These are phyloP conservation scores for Botryosphaeria dothidea DNA, from an alignment of 2,329 filamentous ascomycete species.

Conservation along the genomic window DNA sequence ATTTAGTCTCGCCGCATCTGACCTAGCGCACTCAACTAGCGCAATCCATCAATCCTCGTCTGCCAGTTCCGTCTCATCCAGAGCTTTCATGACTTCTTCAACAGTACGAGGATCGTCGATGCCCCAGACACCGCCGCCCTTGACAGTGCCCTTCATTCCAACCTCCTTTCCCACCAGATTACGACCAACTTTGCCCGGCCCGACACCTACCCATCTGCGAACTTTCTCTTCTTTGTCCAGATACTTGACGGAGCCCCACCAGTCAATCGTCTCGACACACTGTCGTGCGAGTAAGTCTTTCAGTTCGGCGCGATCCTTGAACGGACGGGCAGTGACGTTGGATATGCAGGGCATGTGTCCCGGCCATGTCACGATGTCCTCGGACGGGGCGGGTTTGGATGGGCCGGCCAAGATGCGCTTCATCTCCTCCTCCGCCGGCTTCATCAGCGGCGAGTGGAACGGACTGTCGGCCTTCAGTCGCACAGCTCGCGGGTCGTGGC, in stretches of 20 bases:
- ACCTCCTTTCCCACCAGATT: slow-evolving; percentile 96
- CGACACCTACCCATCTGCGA: slow-evolving; percentile 85
- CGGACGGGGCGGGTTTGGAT: slow-evolving; percentile 56
- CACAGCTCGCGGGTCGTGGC: slow-evolving; percentile 87
- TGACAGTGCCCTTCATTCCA: slow-evolving; percentile 79
- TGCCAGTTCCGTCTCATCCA: slow-evolving; percentile 48
- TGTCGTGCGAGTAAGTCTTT: slow-evolving; percentile 78
- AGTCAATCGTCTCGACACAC: slow-evolving; percentile 87
- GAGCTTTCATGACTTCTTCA: slow-evolving; percentile 46
- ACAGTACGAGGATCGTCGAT: slow-evolving; percentile 72
- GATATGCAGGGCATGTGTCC: slow-evolving; percentile 76
- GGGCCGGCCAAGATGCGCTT: slow-evolving; percentile 60
- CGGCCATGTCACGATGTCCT: slow-evolving; percentile 74
- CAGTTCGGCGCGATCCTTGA: slow-evolving; percentile 70
- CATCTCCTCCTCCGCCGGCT: slow-evolving; percentile 77
- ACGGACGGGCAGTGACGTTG: slow-evolving; percentile 82
- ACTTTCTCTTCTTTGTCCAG: slow-evolving; percentile 82
- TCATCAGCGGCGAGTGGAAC: slow-evolving; percentile 92
- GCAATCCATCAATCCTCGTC: slow-evolving; percentile 33
- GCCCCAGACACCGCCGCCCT: slow-evolving; percentile 90
- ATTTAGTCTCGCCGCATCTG: no score
- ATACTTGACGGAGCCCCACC: slow-evolving; percentile 93
- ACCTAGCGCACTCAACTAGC: no score
- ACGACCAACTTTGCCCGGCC: slow-evolving; percentile 88
- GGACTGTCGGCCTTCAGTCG: slow-evolving; percentile 83